These are phyloP conservation scores for Penicillium sp. DNA, from an alignment of 2,329 filamentous ascomycete species.

Conservation along the genomic window DNA sequence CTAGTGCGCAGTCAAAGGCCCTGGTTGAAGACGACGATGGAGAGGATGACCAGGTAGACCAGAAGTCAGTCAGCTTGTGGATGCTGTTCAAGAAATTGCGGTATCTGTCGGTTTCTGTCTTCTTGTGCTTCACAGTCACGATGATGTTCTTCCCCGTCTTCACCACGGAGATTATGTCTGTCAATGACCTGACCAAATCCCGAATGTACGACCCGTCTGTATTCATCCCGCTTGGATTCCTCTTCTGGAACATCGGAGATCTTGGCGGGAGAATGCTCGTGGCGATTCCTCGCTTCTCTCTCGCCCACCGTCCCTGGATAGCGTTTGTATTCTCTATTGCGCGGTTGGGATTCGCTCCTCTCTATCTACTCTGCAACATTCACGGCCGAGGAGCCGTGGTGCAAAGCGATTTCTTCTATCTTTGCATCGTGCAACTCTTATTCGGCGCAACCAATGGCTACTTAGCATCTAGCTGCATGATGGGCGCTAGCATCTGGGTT, in stretches of 20 bases:
- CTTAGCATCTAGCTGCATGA: slow-evolving; percentile 85
- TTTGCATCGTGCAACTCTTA: slow-evolving; percentile 74
- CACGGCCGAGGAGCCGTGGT: slow-evolving; percentile 71
- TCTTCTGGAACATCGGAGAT: slow-evolving; percentile 92
- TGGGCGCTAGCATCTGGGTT: slow-evolving; percentile 80
- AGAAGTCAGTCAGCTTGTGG: slow-evolving; percentile 57
- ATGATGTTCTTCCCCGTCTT: slow-evolving; percentile 98
- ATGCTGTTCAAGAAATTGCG: slow-evolving; percentile 72
- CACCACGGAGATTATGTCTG: slow-evolving; percentile 65
- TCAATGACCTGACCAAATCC: slow-evolving; percentile 39
- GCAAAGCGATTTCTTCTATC: slow-evolving; percentile 81
- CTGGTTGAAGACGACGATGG: slow-evolving; percentile 14
- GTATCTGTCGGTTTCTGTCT: slow-evolving; percentile 74
- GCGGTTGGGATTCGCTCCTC: slow-evolving; percentile 70
- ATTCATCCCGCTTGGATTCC: slow-evolving; percentile 87
- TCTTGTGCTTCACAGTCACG: slow-evolving; percentile 75
- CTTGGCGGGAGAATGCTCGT: slow-evolving; percentile 72
- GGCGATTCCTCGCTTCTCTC: slow-evolving; percentile 52
- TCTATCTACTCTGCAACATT: slow-evolving; percentile 90
- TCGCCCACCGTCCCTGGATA: slow-evolving; percentile 62
- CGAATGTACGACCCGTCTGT: slow-evolving; percentile 66
- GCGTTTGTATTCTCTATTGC: slow-evolving; percentile 67
- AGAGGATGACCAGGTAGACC: slow-evolving; percentile 16
- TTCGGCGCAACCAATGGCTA: slow-evolving; percentile 88
- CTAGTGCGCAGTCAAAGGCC: slow-evolving; percentile 6